Evolutionary conservation across 176 grass and related monocot species (phyloP).

Genomic region (Microstegium vimineum): DNA sequence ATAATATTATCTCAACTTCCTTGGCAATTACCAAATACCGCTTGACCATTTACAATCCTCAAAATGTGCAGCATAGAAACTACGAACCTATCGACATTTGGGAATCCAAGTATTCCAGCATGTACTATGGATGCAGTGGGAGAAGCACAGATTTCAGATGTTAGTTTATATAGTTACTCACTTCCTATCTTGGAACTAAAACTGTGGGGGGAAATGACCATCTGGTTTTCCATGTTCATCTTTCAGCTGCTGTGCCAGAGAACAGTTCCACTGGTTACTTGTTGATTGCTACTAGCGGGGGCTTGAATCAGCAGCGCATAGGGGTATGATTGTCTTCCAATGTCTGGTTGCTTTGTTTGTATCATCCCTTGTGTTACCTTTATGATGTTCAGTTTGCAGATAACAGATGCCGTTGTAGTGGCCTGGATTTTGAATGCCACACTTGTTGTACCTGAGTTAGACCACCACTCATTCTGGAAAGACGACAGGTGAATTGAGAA

Average conservation of each 20-base stretch:
- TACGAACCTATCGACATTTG: conserved; percentile 65
- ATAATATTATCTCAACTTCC: not conserved
- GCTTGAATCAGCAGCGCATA: conserved; percentile 88
- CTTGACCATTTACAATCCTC: not conserved
- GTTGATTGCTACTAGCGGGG: conserved; percentile 88
- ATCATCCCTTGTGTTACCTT: conserved; percentile 39
- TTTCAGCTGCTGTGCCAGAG: conserved; percentile 63
- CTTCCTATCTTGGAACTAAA: not conserved
- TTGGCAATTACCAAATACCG: not conserved
- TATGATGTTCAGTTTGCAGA: conserved; percentile 55
- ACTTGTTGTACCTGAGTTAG: conserved; percentile 84
- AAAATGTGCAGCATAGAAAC: conserved; percentile 46
- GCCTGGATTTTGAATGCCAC: conserved; percentile 92
- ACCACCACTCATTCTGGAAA: conserved; percentile 90
- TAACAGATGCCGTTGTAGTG: conserved; percentile 94
- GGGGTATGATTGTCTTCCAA: conserved; percentile 50
- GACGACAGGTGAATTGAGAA: conserved; percentile 59
- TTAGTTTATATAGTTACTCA: conserved; percentile 29
- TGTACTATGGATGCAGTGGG: conserved; percentile 71
- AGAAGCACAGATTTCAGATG: conserved; percentile 51
- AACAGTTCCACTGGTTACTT: conserved; percentile 86
- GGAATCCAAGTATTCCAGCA: conserved; percentile 68
- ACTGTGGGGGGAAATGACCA: not conserved
- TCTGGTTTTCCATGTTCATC: conserved; percentile 15
- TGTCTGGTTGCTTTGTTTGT: conserved; percentile 19